Conservation (phyloP, 345 rosid species). For the Rhodamnia argentea region DNA sequence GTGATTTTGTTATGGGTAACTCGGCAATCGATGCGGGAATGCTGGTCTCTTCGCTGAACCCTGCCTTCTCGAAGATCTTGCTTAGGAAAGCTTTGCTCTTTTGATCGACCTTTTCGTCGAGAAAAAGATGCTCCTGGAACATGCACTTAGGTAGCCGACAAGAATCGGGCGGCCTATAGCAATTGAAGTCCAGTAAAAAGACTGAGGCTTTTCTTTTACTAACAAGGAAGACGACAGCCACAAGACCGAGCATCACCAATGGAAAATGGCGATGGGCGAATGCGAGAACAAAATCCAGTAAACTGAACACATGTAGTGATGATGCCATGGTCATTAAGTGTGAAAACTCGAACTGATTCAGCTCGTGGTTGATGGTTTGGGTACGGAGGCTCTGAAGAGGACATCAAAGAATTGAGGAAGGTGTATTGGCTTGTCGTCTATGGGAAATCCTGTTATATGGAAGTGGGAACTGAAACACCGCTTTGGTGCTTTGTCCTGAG, state of each 20-base stretch:
- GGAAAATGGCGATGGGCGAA: not conserved
- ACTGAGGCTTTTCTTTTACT: slow-evolving; percentile 13
- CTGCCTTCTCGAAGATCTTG: slow-evolving; percentile 40
- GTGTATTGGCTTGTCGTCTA: not conserved
- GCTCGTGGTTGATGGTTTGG: not conserved
- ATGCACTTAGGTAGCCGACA: slow-evolving; percentile 37
- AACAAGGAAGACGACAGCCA: not conserved
- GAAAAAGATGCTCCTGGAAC: slow-evolving; percentile 32
- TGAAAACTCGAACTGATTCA: not conserved
- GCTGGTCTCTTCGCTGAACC: slow-evolving; percentile 45
- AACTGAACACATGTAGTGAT: not conserved
- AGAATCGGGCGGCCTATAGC: slow-evolving; percentile 39
- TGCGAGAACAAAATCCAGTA: not conserved
- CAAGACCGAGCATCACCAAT: not conserved
- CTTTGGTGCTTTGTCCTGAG: not conserved
- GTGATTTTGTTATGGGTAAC: slow-evolving; percentile 32
- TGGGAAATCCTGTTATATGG: not conserved
- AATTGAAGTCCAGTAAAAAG: slow-evolving; percentile 47
- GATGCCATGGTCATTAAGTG: not conserved
- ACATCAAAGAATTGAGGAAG: not conserved
- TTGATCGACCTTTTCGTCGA: slow-evolving; percentile 30
- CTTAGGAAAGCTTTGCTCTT: slow-evolving; percentile 37
- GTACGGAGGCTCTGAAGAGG: not conserved
- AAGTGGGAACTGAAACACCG: not conserved
- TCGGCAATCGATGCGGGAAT: slow-evolving; percentile 32